phyloP scores from a whole-genome alignment of 192 early-diverging fungal genomes.

The Chytriomyces confervae region DNA sequence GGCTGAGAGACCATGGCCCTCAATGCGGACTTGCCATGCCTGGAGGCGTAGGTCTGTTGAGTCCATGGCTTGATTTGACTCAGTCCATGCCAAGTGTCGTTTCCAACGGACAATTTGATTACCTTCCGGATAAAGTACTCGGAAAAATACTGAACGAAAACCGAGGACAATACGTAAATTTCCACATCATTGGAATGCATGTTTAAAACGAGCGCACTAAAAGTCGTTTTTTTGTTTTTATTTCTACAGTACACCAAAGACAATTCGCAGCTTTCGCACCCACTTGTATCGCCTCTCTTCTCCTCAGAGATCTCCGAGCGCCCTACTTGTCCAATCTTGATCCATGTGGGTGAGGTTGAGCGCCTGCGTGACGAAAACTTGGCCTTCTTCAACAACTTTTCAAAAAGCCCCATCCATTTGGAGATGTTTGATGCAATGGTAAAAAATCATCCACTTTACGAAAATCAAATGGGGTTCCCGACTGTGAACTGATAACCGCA shows the following conservation, averaged over 20 bases:
- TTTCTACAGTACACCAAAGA: conserved; percentile 30
- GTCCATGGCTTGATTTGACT: conserved; percentile 69
- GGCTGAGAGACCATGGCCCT: conserved; percentile 41
- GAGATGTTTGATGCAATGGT: conserved; percentile 54
- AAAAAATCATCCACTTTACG: no score
- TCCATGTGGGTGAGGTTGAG: conserved; percentile 56
- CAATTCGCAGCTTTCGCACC: conserved; percentile 43
- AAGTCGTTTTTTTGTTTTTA: neutral
- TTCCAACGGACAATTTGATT: conserved; percentile 41
- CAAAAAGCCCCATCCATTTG: conserved; percentile 38
- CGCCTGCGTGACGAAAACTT: conserved; percentile 56
- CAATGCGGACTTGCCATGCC: conserved; percentile 44
- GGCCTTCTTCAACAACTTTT: conserved; percentile 36
- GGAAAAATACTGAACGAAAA: conserved; percentile 37
- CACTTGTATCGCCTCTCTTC: conserved; percentile 52
- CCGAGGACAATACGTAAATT: conserved; percentile 35
- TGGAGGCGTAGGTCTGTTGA: conserved; percentile 57
- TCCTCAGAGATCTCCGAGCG: conserved; percentile 31
- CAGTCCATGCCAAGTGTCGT: conserved; percentile 54
- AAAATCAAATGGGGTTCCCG: no score
- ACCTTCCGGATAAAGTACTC: conserved; percentile 44
- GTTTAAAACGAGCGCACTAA: neutral
- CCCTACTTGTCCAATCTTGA: conserved; percentile 49
- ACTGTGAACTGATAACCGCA: no score
- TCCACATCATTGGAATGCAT: conserved; percentile 32